Percentiles rank a stretch among this genome's conserved stretches.
Conservation (phyloP, 2,329 filamentous ascomycete genomes). For the Colletotrichum paranaense region DNA sequence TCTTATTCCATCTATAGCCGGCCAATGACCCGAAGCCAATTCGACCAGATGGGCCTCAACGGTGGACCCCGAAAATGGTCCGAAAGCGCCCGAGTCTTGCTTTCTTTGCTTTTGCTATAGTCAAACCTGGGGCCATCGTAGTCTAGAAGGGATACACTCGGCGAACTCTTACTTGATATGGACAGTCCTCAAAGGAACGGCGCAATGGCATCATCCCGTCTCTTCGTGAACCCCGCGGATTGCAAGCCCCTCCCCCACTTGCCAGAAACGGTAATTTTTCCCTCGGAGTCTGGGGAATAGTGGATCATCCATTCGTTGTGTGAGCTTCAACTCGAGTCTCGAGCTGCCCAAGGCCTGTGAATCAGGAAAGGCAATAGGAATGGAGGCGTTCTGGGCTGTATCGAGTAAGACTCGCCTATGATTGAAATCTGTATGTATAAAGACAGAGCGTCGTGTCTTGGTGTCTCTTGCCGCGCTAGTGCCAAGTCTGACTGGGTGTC, state of each 20-base stretch:
- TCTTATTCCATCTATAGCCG: constrained; percentile 9
- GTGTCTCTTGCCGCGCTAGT: too few species aligned
- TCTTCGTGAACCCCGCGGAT: constrained; percentile 1
- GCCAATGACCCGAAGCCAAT: background rate
- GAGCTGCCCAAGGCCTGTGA: too few species aligned
- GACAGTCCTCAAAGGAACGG: background rate
- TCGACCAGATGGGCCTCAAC: background rate
- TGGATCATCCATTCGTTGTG: too few species aligned
- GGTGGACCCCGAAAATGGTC: constrained; percentile 17
- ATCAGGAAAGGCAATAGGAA: too few species aligned
- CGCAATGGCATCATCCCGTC: constrained; percentile 21
- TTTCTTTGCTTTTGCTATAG: background rate
- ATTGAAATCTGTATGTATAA: too few species aligned
- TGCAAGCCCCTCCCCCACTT: background rate
- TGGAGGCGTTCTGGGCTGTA: too few species aligned
- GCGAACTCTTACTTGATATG: background rate
- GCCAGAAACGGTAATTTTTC: constrained; percentile 11
- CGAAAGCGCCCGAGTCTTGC: constrained; percentile 2
- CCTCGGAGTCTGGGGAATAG: constrained; percentile 13
- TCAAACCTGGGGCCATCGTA: background rate
- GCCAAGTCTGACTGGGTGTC: too few species aligned
- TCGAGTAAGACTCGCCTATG: too few species aligned
- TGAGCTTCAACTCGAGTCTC: too few species aligned
- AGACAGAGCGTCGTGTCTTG: too few species aligned
- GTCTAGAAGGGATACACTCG: constrained; percentile 4